Conservation (phyloP, 148 eudicot genomes). For the Rhododendron ferrugineum region DNA sequence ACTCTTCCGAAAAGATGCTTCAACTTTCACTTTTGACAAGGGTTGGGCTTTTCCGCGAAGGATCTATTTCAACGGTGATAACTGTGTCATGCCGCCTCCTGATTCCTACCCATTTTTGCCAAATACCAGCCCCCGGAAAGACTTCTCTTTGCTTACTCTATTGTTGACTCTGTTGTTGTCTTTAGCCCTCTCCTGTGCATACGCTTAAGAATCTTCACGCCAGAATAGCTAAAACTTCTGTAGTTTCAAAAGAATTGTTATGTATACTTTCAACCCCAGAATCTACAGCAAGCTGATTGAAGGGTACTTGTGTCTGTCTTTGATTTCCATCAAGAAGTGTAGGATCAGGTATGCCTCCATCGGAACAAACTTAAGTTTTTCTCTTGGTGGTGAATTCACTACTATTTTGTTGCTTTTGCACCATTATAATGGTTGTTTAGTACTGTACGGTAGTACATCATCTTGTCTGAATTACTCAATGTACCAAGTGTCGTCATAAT, state of each 20-base stretch:
- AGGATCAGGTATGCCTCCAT: neutral
- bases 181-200: constrained; percentile 21
- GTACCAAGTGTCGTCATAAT: neutral
- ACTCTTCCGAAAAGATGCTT: constrained; percentile 44
- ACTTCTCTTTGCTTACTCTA: constrained; percentile 19
- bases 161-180: constrained; percentile 24
- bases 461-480: constrained; percentile 13
- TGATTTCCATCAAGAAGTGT: neutral
- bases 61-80: constrained; percentile 60
- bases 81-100: constrained; percentile 68
- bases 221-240: neutral
- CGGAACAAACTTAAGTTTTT: neutral
- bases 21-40: constrained; percentile 52
- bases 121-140: constrained; percentile 22
- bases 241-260: neutral
- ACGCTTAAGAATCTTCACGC: constrained; percentile 15
- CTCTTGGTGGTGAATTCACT: constrained; percentile 9
- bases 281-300: constrained; percentile 2
- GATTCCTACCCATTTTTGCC: constrained; percentile 61
- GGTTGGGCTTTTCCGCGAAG: constrained; percentile 70
- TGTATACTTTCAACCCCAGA: constrained; percentile 8
- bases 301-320: neutral
- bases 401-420: neutral
- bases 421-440: neutral
- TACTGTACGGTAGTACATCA: neutral